Evolutionary conservation across 805 yeast genomes (phyloP).

Genomic region (Metschnikowia orientalis): DNA sequence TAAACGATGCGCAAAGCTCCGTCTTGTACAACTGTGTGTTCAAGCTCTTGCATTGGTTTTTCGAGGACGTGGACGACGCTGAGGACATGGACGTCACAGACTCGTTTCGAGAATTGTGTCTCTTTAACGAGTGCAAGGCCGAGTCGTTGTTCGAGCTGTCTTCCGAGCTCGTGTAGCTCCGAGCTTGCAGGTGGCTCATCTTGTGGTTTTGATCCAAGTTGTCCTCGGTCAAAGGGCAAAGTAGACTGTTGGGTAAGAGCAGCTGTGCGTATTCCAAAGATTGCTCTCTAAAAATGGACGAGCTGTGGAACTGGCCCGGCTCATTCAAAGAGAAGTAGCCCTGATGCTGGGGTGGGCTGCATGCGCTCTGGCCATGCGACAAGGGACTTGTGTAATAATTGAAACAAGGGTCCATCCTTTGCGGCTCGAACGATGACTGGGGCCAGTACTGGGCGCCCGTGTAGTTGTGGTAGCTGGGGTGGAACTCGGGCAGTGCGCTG

Average conservation of each 20-base stretch:
- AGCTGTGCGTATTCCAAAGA: constrained; percentile 21
- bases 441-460: constrained; percentile 2
- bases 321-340: too few species aligned
- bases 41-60: constrained; percentile 17
- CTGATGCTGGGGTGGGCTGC: constrained; percentile 18
- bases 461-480: not conserved
- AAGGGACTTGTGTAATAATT: too few species aligned
- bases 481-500: constrained; percentile 1
- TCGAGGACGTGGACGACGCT: constrained; percentile 5
- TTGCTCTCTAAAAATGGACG: constrained; percentile 22
- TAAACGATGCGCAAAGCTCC: constrained; percentile 78
- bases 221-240: constrained; percentile 35
- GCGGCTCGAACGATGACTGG: too few species aligned
- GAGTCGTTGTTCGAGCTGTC: too few species aligned
- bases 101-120: constrained; percentile 8
- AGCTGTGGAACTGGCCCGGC: constrained; percentile 7
- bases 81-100: constrained; percentile 9
- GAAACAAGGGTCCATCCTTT: too few species aligned
- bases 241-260: constrained; percentile 22
- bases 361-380: constrained; percentile 1
- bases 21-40: constrained; percentile 81
- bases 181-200: too few species aligned
- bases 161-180: too few species aligned
- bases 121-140: constrained; percentile 4
- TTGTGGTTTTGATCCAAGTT: constrained; percentile 21